phyloP scores from a whole-genome alignment of 257 asterid species.

The Sherardia arvensis region DNA sequence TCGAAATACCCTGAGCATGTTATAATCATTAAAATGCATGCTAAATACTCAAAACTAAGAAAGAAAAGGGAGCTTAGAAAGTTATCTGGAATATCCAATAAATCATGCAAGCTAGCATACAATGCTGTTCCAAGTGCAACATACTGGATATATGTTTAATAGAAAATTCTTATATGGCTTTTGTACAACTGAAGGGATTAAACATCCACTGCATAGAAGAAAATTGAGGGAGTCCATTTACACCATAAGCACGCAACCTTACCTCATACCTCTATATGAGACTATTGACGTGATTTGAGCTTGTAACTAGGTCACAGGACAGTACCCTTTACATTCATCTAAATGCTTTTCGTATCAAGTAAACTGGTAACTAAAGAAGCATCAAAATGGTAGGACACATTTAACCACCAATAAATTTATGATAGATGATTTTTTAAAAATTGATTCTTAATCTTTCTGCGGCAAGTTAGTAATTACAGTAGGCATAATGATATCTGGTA shows the following conservation, averaged over 20 bases:
- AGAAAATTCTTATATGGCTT: neutral
- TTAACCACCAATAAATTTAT: neutral
- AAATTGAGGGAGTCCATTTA: neutral
- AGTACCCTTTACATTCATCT: neutral
- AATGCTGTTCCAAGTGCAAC: neutral
- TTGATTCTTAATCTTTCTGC: neutral
- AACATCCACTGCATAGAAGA: neutral
- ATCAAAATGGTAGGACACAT: neutral
- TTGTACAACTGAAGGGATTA: neutral
- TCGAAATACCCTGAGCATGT: slow-evolving; percentile 36
- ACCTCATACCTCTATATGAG: neutral
- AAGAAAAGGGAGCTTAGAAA: neutral
- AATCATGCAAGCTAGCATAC: neutral
- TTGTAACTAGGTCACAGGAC: neutral
- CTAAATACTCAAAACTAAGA: neutral
- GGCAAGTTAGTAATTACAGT: neutral
- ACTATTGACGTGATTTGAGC: neutral
- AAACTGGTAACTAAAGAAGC: neutral
- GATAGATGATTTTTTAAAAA: neutral
- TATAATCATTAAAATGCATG: neutral
- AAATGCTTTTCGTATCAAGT: neutral
- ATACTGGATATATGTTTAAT: no score
- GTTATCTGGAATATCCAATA: neutral
- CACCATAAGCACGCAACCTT: neutral
- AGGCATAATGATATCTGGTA: neutral